Evolutionary conservation across 495 filamentous ascomycete genomes (phyloP).

Genomic region (Penicillium steckii): DNA sequence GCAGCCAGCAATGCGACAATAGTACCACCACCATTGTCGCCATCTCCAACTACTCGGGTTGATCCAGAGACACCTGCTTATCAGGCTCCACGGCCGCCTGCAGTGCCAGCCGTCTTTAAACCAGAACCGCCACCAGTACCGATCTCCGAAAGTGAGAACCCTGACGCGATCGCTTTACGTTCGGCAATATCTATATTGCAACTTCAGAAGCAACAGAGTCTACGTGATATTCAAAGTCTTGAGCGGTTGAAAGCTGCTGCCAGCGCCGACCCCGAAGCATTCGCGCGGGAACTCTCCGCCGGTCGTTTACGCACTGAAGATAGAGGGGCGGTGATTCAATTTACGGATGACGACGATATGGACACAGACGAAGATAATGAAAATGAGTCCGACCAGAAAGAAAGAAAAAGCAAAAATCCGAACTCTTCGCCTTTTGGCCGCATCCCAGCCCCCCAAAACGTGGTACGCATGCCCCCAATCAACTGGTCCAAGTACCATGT

Average conservation of each 20-base stretch:
- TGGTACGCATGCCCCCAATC: slow-evolving; percentile 79
- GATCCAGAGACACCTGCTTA: slow-evolving; percentile 7
- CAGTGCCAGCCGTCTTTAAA: slow-evolving; percentile 27
- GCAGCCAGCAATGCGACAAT: slow-evolving; percentile 31
- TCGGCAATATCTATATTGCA: slow-evolving; percentile 80
- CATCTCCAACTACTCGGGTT: slow-evolving; percentile 28
- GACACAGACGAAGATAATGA: slow-evolving; percentile 32
- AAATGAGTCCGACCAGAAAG: slow-evolving; percentile 10
- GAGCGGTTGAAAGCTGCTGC: slow-evolving; percentile 63
- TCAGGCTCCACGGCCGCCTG: slow-evolving; percentile 15
- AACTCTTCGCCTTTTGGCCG: slow-evolving; percentile 39
- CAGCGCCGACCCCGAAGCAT: slow-evolving; percentile 64
- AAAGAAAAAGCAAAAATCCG: slow-evolving; percentile 15
- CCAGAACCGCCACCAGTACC: slow-evolving; percentile 58
- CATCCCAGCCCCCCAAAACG: slow-evolving; percentile 75
- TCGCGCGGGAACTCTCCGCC: slow-evolving; percentile 58
- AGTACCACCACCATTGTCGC: slow-evolving; percentile 34
- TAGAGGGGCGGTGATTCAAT: slow-evolving; percentile 40
- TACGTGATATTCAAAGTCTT: slow-evolving; percentile 66
- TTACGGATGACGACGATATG: slow-evolving; percentile 32
- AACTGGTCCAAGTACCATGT: slow-evolving; percentile 91
- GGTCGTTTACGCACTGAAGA: slow-evolving; percentile 51
- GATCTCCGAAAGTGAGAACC: slow-evolving; percentile 73
- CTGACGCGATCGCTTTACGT: slow-evolving; percentile 79
- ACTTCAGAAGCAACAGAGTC: slow-evolving; percentile 73